Evolutionary conservation across 306 rosid genomes (phyloP).

Genomic region (Fragaria iinumae): DNA sequence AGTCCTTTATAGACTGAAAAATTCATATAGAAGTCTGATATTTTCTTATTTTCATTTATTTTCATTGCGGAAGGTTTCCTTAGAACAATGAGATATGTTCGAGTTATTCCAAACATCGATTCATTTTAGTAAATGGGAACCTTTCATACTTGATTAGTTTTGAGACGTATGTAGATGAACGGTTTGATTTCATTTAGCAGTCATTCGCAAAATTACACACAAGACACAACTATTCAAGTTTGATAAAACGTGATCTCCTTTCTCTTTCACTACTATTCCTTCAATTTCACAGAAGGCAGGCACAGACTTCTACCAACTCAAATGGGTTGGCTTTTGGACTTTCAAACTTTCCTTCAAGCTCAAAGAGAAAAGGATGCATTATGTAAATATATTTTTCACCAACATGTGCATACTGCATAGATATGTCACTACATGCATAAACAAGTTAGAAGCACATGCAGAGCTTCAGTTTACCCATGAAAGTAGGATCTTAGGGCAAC

Average conservation of each 20-base stretch:
- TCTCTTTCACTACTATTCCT: background rate
- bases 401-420: constrained; percentile 14
- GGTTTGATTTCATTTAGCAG: background rate
- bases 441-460: constrained; percentile 6
- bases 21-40: too few species aligned
- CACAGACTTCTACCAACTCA: background rate
- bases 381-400: background rate
- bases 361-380: background rate
- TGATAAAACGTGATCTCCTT: background rate
- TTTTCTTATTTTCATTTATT: too few species aligned
- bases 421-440: background rate
- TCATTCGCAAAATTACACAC: background rate
- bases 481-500: background rate
- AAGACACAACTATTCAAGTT: background rate
- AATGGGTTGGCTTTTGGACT: background rate
- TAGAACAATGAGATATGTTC: background rate
- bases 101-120: background rate
- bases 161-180: background rate
- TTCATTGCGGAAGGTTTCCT: background rate
- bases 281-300: background rate
- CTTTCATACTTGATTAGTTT: background rate
- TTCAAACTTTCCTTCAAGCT: background rate
- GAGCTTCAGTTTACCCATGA: background rate
- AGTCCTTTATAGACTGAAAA: too few species aligned
- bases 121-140: background rate